A percentile compares a stretch with the other conserved stretches of the same genome.
Evolutionary conservation across 495 filamentous ascomycete genomes (phyloP).

Genomic region (Corynascus novoguineensis): DNA sequence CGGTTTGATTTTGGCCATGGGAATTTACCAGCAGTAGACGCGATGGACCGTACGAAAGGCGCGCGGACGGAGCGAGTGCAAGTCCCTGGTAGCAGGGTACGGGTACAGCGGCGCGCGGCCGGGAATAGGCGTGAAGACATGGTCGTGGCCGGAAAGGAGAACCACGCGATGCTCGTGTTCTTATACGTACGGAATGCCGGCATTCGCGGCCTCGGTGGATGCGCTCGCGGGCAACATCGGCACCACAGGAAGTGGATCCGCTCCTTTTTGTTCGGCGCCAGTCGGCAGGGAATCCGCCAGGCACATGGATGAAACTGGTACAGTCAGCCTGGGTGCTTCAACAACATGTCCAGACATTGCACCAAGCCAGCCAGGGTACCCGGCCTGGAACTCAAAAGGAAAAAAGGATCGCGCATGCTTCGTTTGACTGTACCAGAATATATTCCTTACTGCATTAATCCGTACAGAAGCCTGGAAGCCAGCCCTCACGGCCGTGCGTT

Average conservation of each 20-base stretch:
- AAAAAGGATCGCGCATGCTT: too few species aligned
- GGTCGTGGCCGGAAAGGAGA: neutral
- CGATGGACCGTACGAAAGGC: conserved; percentile 11
- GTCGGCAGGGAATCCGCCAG: neutral
- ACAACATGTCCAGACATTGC: too few species aligned
- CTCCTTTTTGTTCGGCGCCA: neutral
- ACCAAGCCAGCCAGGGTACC: too few species aligned
- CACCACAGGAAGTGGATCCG: conserved; percentile 4
- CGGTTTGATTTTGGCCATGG: too few species aligned
- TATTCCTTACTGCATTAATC: too few species aligned
- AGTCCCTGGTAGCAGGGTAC: neutral
- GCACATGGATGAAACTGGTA: neutral
- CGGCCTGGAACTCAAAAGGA: too few species aligned
- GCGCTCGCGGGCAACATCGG: neutral
- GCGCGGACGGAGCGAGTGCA: conserved; percentile 1
- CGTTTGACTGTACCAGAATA: too few species aligned
- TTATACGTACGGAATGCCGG: conserved; percentile 10
- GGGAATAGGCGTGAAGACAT: conserved; percentile 20
- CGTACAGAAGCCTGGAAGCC: too few species aligned
- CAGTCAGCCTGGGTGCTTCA: neutral
- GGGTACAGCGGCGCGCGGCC: conserved; percentile 14
- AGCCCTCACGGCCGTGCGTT: neutral
- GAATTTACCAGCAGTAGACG: conserved; percentile 12
- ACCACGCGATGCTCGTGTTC: neutral
- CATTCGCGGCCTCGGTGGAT: neutral